Base-by-base conservation (phyloP, 108 stramenopile species). In the Skeletonema marinoi region DNA sequence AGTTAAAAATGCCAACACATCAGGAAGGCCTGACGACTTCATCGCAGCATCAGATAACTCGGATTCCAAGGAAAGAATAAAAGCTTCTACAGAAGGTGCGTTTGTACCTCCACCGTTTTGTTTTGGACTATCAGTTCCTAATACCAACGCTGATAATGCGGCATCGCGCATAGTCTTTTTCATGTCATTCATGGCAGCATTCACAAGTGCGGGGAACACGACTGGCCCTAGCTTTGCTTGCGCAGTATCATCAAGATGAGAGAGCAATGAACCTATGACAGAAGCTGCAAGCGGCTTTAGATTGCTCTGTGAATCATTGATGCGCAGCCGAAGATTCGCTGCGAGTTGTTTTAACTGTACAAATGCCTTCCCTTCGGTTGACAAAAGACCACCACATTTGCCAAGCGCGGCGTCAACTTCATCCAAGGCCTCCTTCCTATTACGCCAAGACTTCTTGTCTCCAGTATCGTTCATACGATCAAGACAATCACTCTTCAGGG, bases 231-330 rank as follows among this genome's bases (percentile, higher is more conserved):
- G 74, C 71, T 90, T 92, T 30, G 80, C 82, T 60, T 94, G 93
- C 2, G 89, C 71, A 8, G 78, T 14, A 21, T 79, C 86, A 62
- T 95, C 96, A 42, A 89, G 79, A 25, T 64, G 78, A 32, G 81
- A 84, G 2, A 96, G 71, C 32, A 94, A 61, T 1, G 58, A 56
- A 14, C 85, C 92, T 61, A 96, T 90, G 3, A 84, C 36, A 32
- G 80, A 64, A 31, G 93, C 93, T 29, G 96, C 92, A 32, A 94
- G 32, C 30, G 96, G 96, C 65, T 93, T 94, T 17, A 96, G 75
- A 80, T 96, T 96, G 67, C 91, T 92, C 70, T 96, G 96, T 19
- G 93, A 90, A 78, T 96, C 96, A 61, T 80, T 81, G 31, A 96
- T 78, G 14, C 96, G 88, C 11, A 87, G 86, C 44, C 78, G 65